These are phyloP conservation scores for Schoenoplectus tabernaemontani DNA, from an alignment of 202 grass and related monocot genomes.

Conservation along the genomic window DNA sequence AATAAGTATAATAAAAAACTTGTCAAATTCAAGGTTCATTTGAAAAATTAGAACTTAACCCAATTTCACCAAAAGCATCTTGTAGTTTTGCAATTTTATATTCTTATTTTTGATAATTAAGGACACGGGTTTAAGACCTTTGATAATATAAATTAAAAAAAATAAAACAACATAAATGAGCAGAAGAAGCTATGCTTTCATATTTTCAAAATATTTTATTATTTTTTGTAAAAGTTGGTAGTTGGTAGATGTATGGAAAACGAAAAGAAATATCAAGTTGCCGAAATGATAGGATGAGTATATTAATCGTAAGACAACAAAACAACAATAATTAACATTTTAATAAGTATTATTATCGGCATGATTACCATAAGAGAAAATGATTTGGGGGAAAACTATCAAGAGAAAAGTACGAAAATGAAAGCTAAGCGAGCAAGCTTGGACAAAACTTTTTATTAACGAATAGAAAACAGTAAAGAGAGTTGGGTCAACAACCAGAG, in stretches of 20 bases:
- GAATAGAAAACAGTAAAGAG: neutral
- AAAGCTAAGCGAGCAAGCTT: neutral
- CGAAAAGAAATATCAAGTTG: neutral
- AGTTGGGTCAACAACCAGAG: slow-evolving; percentile 18
- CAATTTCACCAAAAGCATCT: neutral
- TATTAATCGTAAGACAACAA: neutral
- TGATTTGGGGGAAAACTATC: neutral
- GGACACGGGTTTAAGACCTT: neutral
- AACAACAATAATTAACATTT: neutral
- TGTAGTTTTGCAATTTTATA: neutral
- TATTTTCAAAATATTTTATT: no score
- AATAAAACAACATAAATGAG: neutral
- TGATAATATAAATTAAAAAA: neutral
- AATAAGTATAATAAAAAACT: no score
- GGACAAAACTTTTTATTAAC: neutral
- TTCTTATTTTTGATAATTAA: neutral
- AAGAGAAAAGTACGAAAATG: neutral
- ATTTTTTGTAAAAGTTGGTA: neutral
- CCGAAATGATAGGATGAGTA: neutral
- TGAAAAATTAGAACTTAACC: neutral
- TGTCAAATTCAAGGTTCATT: neutral
- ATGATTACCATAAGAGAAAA: neutral
- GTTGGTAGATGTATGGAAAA: neutral
- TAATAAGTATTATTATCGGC: neutral
- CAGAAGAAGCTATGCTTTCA: no score